Evolutionary conservation across 2,329 filamentous ascomycete species (phyloP).

Genomic region (Fusarium scirpi): DNA sequence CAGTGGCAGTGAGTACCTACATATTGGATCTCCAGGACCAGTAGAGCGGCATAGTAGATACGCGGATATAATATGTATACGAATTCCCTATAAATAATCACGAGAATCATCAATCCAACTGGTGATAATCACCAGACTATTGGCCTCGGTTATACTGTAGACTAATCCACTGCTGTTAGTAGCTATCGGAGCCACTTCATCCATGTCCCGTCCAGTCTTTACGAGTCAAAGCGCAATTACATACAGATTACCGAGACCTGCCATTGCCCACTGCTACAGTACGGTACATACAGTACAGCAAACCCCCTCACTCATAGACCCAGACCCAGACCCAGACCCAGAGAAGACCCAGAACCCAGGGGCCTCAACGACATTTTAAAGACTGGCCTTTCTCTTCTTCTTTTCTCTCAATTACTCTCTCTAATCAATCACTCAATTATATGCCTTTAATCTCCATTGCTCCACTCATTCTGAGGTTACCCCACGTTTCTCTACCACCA

Average conservation of each 20-base stretch:
- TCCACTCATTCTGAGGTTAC: not conserved
- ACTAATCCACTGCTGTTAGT: not conserved
- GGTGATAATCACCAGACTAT: not conserved
- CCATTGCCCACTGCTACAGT: conserved; percentile 4
- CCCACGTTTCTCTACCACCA: conserved; percentile 14
- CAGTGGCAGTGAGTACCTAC: not conserved
- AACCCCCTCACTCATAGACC: not conserved
- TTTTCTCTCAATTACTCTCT: not conserved
- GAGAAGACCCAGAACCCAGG: not conserved
- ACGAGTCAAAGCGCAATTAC: conserved; percentile 30
- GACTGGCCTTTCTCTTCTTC: not conserved
- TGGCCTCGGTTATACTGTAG: not conserved
- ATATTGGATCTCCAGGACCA: no score
- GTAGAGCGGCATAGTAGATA: not conserved
- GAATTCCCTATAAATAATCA: not conserved
- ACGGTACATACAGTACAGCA: not conserved
- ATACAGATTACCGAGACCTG: conserved; percentile 31
- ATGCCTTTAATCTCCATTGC: not conserved
- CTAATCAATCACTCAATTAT: not conserved
- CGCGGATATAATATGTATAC: not conserved
- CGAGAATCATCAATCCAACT: not conserved
- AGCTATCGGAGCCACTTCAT: not conserved
- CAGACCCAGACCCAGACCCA: not conserved
- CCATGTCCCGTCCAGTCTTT: conserved; percentile 1
- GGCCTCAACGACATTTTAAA: conserved; percentile 7